phyloP scores from a whole-genome alignment of 2,329 filamentous ascomycete species.

The Davidsoniella australis region DNA sequence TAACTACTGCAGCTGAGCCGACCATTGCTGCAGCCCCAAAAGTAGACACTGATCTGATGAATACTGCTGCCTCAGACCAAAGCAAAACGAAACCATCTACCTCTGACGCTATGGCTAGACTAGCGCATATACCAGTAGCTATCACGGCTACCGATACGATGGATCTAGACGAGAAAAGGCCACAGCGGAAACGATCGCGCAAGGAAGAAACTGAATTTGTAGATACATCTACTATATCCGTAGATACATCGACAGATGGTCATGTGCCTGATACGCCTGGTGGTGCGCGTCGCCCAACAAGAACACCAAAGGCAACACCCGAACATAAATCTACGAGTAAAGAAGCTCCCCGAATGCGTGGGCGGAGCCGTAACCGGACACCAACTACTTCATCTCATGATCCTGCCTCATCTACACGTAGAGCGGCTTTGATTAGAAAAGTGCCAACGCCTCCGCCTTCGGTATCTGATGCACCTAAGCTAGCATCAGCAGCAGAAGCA shows the following conservation, averaged over 20 bases:
- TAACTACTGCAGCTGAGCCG: not conserved
- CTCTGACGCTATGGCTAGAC: constrained; percentile 5
- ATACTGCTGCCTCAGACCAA: not conserved
- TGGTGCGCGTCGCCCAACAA: constrained; percentile 4
- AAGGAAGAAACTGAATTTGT: not conserved
- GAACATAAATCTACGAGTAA: not conserved
- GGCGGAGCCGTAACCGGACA: constrained; percentile 1
- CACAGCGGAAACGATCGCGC: constrained; percentile 1
- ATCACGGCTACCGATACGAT: not conserved
- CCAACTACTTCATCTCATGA: not conserved
- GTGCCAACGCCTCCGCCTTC: not conserved
- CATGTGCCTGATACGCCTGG: not conserved
- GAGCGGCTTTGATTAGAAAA: not conserved
- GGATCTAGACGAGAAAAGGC: constrained; percentile 7
- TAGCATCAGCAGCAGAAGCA: constrained; percentile 14
- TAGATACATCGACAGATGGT: not conserved
- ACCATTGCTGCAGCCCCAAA: not conserved
- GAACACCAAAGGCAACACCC: not conserved
- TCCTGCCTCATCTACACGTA: not conserved
- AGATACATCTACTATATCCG: constrained; percentile 2
- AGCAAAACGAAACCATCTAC: not conserved
- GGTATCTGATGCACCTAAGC: not conserved
- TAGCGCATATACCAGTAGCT: constrained; percentile 6
- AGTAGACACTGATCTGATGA: not conserved
- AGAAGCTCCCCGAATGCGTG: not conserved